Evolutionary conservation across 2,329 filamentous ascomycete species (phyloP), one percentile per base, ranked within the genome.

Genomic region (Verticillium tricorpus): DNA sequence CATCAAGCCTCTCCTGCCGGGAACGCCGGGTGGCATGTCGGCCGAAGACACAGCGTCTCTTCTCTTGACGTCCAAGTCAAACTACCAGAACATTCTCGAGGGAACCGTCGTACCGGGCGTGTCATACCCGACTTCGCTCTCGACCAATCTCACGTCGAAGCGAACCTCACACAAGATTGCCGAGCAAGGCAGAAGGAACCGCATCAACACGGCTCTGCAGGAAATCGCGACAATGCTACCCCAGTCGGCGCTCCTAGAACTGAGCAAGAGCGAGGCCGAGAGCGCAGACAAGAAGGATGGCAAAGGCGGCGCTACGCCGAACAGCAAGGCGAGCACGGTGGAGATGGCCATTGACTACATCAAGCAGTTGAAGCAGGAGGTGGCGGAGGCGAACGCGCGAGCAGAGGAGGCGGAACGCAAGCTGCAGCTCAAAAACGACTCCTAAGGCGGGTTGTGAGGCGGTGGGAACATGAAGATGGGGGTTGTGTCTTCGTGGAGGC

Each of bases 131-230:
- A 92, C 91, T 68, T 91, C 93, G 59, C 82, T 99, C 52, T 96
- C 93, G 7, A 96, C 93, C 25, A 97, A 97, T 67, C 80, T 99
- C 31, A 97, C 93, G 0, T 97, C 93, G 3, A 99, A 99, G 79
- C 89, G 94, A 60, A 98, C 95, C 2, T 97, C 93, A 54, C 95
- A 99, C 79, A 99, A 99, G 76, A 92, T 99, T 67, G 95, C 95
- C 19, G 95, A 99, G 77, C 95, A 99, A 78, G 95, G 95, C 7
- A 88, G 95, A 57, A 84, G 95, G 63, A 98, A 99, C 72, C 87
- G 95, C 57, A 98, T 99, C 76, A 99, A 99, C 73, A 90, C 89
- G 60, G 95, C 95, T 0, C 80, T 99, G 25, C 92, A 94, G 68
- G 90, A 97, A 73, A 97, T 99, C 74, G 93, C 95, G 58, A 84